Conservation (phyloP, 2,329 filamentous ascomycete genomes). For the Sporothrix humicola region DNA sequence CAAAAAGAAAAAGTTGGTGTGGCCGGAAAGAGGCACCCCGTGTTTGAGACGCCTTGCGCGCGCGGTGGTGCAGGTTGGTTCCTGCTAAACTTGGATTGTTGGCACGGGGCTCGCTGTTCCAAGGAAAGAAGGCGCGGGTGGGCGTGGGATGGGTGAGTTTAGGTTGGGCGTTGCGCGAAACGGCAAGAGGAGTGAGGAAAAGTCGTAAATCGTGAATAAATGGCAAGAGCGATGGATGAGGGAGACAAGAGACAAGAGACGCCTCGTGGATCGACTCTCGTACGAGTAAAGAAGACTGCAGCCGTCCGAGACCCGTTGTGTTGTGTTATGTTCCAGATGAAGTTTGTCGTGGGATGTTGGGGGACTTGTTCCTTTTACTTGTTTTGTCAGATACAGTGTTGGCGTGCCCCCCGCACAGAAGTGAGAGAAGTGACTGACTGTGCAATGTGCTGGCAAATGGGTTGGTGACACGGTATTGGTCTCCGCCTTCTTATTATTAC, state of each 20-base stretch:
- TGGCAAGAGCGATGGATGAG: constrained; percentile 21
- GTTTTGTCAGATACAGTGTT: background rate
- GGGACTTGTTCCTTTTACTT: background rate
- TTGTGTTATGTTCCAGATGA: constrained; percentile 14
- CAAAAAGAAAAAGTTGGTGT: background rate
- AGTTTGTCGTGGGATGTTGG: background rate
- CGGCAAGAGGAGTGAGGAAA: background rate
- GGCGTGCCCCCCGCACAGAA: constrained; percentile 12
- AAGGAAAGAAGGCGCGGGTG: constrained; percentile 17
- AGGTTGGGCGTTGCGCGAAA: no score
- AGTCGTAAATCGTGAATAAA: constrained; percentile 17
- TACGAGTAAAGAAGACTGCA: background rate
- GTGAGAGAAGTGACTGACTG: background rate
- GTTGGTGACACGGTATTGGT: constrained; percentile 21
- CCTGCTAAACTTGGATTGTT: constrained; percentile 23
- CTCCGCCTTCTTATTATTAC: background rate
- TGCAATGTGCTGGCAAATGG: constrained; percentile 19
- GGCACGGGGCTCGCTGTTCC: constrained; percentile 24
- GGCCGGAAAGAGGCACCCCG: constrained; percentile 11
- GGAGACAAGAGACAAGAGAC: constrained; percentile 5
- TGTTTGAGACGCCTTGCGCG: constrained; percentile 20
- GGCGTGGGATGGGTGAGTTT: constrained; percentile 3
- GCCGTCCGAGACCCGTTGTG: constrained; percentile 1
- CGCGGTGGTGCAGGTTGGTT: background rate
- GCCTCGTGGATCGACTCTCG: background rate